These are phyloP conservation scores for Sporothrix pseudoabietina DNA, from an alignment of 2,329 filamentous ascomycete genomes.

Conservation along the genomic window DNA sequence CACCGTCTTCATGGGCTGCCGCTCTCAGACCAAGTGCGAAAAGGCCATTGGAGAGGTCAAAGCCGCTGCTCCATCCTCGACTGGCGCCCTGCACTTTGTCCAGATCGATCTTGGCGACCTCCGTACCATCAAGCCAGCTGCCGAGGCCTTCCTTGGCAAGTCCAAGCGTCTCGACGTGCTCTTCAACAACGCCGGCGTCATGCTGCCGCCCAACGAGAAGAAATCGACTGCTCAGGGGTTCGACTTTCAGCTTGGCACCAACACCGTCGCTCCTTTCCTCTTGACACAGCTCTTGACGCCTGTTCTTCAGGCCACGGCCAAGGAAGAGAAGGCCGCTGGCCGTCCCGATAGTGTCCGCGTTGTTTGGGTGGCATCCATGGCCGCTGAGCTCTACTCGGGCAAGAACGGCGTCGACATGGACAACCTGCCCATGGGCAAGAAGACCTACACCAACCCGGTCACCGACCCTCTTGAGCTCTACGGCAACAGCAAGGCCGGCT, in stretches of 20 bases:
- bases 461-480: constrained; percentile 32
- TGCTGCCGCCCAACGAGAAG: constrained; percentile 38
- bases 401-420: constrained; percentile 33
- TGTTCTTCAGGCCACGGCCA: constrained; percentile 33
- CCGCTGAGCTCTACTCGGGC: constrained; percentile 25
- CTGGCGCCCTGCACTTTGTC: constrained; percentile 42
- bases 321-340: constrained; percentile 10
- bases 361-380: constrained; percentile 37
- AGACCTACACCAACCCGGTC: constrained; percentile 32
- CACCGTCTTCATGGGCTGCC: constrained; percentile 55
- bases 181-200: constrained; percentile 48
- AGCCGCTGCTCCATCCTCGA: constrained; percentile 31
- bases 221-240: constrained; percentile 48
- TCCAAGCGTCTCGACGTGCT: constrained; percentile 43
- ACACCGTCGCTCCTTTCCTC: constrained; percentile 34
- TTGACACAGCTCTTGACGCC: constrained; percentile 38
- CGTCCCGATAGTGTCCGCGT: constrained; percentile 33
- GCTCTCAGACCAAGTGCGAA: constrained; percentile 47
- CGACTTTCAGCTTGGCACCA: constrained; percentile 42
- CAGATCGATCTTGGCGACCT: constrained; percentile 41
- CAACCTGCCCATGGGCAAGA: constrained; percentile 32
- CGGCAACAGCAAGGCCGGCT: constrained; percentile 38
- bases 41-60: constrained; percentile 48
- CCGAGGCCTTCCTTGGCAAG: constrained; percentile 35
- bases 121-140: constrained; percentile 36